Percentiles rank a stretch among this genome's conserved stretches.
phyloP scores from a whole-genome alignment of 1,284 basidiomycete species.

The Kalmanozyma brasiliensis region DNA sequence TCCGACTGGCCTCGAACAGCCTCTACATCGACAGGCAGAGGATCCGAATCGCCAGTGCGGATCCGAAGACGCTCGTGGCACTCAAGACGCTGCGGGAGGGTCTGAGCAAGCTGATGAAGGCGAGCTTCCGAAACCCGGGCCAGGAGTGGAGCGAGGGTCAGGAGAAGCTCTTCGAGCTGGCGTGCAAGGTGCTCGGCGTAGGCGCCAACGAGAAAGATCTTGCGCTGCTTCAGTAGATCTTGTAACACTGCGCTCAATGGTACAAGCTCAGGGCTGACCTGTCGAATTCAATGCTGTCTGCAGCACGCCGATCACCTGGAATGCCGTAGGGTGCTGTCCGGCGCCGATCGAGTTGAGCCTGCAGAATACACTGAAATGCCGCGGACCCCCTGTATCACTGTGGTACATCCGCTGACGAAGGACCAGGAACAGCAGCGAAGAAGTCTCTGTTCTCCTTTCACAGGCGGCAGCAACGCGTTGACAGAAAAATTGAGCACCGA shows the following conservation, averaged over 20 bases:
- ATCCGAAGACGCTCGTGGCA: constrained; percentile 77
- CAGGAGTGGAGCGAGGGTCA: constrained; percentile 75
- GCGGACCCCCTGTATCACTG: too few relatives aligned
- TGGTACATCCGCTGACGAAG: too few relatives aligned
- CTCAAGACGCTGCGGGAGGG: constrained; percentile 82
- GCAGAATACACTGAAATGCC: too few relatives aligned
- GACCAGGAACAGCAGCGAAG: too few relatives aligned
- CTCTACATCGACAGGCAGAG: constrained; percentile 87
- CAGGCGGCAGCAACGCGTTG: too few relatives aligned
- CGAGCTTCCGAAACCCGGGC: constrained; percentile 71
- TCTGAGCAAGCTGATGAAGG: constrained; percentile 75
- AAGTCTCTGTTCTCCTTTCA: too few relatives aligned
- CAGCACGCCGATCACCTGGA: not conserved
- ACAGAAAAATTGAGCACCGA: too few relatives aligned
- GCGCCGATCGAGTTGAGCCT: too few relatives aligned
- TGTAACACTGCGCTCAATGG: not conserved
- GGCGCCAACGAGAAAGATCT: constrained; percentile 58
- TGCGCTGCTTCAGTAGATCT: constrained; percentile 29
- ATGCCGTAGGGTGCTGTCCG: too few relatives aligned
- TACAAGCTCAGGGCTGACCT: too few relatives aligned
- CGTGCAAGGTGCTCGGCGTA: constrained; percentile 68
- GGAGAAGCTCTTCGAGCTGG: constrained; percentile 73
- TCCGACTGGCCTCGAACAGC: constrained; percentile 81
- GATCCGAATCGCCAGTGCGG: constrained; percentile 76
- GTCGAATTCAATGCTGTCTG: too few relatives aligned